phyloP scores from a whole-genome alignment of 2,329 filamentous ascomycete species.

The Fusarium cyanostomum region DNA sequence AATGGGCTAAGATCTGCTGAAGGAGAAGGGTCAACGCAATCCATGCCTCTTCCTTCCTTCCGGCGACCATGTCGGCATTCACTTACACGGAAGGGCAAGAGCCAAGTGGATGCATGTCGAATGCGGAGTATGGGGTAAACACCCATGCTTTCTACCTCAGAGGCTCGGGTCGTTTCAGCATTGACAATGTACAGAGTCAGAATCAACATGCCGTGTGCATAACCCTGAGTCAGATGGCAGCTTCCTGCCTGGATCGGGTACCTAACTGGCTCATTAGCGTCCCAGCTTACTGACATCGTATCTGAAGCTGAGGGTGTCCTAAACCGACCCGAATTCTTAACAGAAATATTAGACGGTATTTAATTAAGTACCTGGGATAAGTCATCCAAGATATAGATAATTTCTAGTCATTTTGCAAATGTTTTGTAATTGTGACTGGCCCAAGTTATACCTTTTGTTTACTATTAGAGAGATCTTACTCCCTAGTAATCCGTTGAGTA shows the following conservation, averaged over 20 bases:
- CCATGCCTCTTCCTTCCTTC: neutral
- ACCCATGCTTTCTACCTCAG: neutral
- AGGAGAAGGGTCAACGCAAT: conserved; percentile 4
- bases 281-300: neutral
- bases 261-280: conserved; percentile 24
- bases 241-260: conserved; percentile 2
- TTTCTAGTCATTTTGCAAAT: no score
- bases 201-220: neutral
- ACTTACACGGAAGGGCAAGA: neutral
- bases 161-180: no score
- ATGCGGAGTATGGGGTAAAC: conserved; percentile 28
- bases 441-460: no score
- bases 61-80: neutral
- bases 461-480: no score
- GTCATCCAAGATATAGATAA: no score
- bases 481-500: no score
- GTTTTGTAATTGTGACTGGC: no score
- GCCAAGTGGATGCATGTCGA: no score
- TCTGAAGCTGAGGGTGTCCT: no score
- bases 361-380: no score
- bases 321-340: no score
- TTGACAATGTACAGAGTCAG: conserved; percentile 7
- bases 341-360: no score
- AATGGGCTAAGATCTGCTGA: conserved; percentile 17
- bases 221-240: conserved; percentile 10